Evolutionary conservation across 768 basidiomycete genomes (phyloP).

Genomic region (Sarcodon sp.): DNA sequence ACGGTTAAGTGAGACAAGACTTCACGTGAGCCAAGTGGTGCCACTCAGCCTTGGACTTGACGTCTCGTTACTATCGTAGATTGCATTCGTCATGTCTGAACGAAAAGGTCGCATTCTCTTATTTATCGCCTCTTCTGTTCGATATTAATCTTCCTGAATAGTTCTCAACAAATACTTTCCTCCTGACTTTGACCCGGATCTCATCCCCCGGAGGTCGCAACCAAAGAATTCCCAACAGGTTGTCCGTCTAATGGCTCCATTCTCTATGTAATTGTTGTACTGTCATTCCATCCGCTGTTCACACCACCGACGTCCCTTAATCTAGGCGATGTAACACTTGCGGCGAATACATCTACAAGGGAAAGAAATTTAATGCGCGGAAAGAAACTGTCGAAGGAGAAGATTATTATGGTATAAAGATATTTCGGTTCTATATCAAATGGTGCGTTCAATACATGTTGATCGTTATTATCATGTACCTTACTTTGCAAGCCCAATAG

Average conservation of each 20-base stretch:
- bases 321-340: slow-evolving; percentile 85
- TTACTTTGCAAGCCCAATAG: slow-evolving; percentile 25
- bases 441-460: slow-evolving; percentile 42
- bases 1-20: slow-evolving; percentile 25
- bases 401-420: slow-evolving; percentile 97
- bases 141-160: slow-evolving; percentile 15
- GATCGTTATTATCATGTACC: slow-evolving; percentile 5
- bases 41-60: background rate
- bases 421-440: slow-evolving; percentile 88
- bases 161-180: slow-evolving; percentile 95
- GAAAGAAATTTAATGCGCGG: slow-evolving; percentile 98
- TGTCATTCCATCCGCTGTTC: background rate
- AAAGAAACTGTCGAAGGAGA: slow-evolving; percentile 98
- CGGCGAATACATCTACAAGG: slow-evolving; percentile 98
- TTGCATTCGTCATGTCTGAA: slow-evolving; percentile 51
- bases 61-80: no score
- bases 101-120: slow-evolving; percentile 46
- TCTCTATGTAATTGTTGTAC: slow-evolving; percentile 67
- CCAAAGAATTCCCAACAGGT: slow-evolving; percentile 95
- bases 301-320: background rate
- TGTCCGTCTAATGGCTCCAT: slow-evolving; percentile 98
- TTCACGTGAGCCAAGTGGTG: background rate
- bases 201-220: slow-evolving; percentile 83
- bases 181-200: slow-evolving; percentile 95
- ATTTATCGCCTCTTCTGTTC: background rate